phyloP scores from a whole-genome alignment of 768 basidiomycete species.

The Sarcodon sp. region DNA sequence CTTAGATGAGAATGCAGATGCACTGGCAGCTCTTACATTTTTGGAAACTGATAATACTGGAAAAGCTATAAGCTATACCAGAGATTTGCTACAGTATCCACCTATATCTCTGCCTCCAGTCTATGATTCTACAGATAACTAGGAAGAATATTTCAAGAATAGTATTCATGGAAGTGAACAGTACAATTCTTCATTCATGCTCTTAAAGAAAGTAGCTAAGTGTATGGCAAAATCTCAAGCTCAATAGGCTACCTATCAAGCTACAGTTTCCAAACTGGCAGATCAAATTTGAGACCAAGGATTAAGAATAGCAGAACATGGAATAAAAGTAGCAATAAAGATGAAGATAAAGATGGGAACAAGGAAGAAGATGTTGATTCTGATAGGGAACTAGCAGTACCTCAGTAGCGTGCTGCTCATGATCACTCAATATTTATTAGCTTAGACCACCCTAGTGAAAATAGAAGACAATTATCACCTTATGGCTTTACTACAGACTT shows the following conservation, averaged over 20 bases:
- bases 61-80: too few relatives aligned
- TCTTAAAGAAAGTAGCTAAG: slow-evolving; percentile 72
- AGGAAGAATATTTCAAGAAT: neutral
- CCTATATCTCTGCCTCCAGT: slow-evolving; percentile 14
- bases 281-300: slow-evolving; percentile 27
- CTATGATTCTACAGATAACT: slow-evolving; percentile 3
- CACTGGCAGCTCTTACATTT: slow-evolving; percentile 68
- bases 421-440: slow-evolving; percentile 5
- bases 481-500: slow-evolving; percentile 10
- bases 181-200: slow-evolving; percentile 81
- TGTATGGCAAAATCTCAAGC: slow-evolving; percentile 77
- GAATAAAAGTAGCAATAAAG: slow-evolving; percentile 67
- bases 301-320: slow-evolving; percentile 27
- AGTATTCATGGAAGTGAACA: slow-evolving; percentile 16
- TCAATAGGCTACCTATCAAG: slow-evolving; percentile 70
- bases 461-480: slow-evolving; percentile 6
- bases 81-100: slow-evolving; percentile 6
- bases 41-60: slow-evolving; percentile 38
- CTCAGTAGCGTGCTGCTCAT: neutral
- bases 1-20: slow-evolving; percentile 47
- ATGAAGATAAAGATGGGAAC: slow-evolving; percentile 66
- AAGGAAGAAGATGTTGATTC: slow-evolving; percentile 57
- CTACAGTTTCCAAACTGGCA: slow-evolving; percentile 68
- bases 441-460: too few relatives aligned
- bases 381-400: slow-evolving; percentile 27